Evolutionary conservation across 768 basidiomycete genomes (phyloP), one percentile per base, ranked within the genome.

Genomic region (Suillus variegatus): DNA sequence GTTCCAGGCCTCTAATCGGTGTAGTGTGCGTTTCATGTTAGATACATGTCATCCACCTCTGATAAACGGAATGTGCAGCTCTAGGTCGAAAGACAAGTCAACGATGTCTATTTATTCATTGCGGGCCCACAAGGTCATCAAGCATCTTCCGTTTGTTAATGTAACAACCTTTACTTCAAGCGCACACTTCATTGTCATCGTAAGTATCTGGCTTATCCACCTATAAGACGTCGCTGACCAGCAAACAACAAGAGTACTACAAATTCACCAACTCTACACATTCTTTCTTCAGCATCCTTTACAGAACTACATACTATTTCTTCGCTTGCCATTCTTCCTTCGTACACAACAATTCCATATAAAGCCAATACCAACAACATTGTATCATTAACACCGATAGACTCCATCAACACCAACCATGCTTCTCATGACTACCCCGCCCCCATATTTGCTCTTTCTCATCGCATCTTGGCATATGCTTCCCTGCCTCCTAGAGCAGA

Each of bases 391-490:
- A 68, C 75, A 71, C 72, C 68, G 66, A 69, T 80, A 76, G 75
- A 77, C 64, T 46, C 63, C 47, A 60, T 43, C 61, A 60, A 61
- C 55, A 60, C 63, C 41, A 43, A 60, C 61, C 18, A 60, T 8
- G 20, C 38, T 64, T 60, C 22, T 38, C 67, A 70, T 63, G 65
- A 70, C 63, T 64, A 18, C 62, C 57, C 52, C 14, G 75, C 69
- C n/a, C 86, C 91, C 1, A 76, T 89, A 12, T 91, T 86, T 71
- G 80, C 88, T 4, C 78, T 90, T 22, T 87, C 87, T 14, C 75
- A 81, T 43, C 87, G 90, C 12, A 83, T 93, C 32, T 79, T 92
- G 16, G 89, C 87, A 5, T 91, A 84, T 68, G 82, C 85, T 10
- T 76, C 79, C n/a, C 77, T 74, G 12, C 71, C 78, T 38, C 73